These are phyloP conservation scores for Petunia hybrid DNA, from an alignment of 305 asterid species.

Conservation along the genomic window DNA sequence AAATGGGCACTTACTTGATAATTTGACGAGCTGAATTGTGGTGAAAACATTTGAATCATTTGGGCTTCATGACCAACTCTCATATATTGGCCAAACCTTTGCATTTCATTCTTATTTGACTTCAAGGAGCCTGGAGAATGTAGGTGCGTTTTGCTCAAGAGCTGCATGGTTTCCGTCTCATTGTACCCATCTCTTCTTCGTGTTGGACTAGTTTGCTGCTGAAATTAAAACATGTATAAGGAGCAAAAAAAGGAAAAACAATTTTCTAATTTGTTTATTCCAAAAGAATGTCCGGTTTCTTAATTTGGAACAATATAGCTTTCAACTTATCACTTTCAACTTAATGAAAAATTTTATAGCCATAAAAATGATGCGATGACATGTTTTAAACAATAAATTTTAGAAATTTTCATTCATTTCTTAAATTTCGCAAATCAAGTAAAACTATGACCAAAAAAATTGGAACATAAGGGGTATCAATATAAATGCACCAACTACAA, in stretches of 20 bases:
- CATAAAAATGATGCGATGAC: not conserved
- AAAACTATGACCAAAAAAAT: too few species aligned
- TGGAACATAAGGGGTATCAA: too few species aligned
- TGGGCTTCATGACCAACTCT: constrained; percentile 53
- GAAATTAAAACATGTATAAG: not conserved
- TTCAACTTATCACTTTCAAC: not conserved
- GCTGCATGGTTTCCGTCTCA: constrained; percentile 73
- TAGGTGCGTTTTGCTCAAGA: constrained; percentile 61
- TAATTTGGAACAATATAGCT: too few species aligned
- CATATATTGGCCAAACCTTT: constrained; percentile 42
- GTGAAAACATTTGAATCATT: constrained; percentile 47
- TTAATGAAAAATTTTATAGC: too few species aligned
- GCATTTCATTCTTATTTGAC: constrained; percentile 21
- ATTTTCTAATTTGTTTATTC: too few species aligned
- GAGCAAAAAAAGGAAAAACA: not conserved
- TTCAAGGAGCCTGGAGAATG: constrained; percentile 44
- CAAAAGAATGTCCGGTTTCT: too few species aligned
- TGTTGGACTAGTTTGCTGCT: constrained; percentile 15
- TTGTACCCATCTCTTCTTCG: constrained; percentile 48
- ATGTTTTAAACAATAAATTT: not conserved
- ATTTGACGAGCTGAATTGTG: constrained; percentile 45
- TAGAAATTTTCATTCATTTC: too few species aligned
- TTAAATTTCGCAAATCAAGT: too few species aligned
- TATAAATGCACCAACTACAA: too few species aligned
- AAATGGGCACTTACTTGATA: constrained; percentile 53